Evolutionary conservation across 2,329 filamentous ascomycete genomes (phyloP), one percentile per base, ranked within the genome.

Genomic region (Verticillium albo-atrum): DNA sequence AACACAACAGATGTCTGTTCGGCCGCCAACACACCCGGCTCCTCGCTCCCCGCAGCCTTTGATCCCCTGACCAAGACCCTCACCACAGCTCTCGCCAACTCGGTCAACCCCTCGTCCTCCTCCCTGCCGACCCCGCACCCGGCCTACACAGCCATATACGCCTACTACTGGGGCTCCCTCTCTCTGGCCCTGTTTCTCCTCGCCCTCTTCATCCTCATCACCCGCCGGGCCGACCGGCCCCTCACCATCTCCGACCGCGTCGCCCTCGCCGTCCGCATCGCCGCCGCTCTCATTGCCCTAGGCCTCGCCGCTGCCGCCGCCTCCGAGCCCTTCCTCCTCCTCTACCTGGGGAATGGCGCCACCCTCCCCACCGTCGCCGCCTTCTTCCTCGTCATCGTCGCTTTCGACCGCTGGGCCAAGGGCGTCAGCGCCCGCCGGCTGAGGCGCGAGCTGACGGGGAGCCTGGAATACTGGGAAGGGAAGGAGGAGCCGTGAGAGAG

Each of bases 81-180:
- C 3, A 56, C 60, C n/a, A 58, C 58, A 6, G 55, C 57, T 10
- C 27, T 61, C 1, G 59, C 60, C n/a, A 53, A 60, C 37, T 55
- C 58, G 27, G 59, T 57, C 26, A 61, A 61, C 58, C 57, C 57
- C 6, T 25, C 57, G n/a, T 54, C 27, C 27, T 42, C 54, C 3
- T 47, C 54, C 0, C 50, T 28, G 14, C 57, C 51, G 10, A 15
- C 32, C 20, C 58, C 55, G 4, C 35, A 60, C 15, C 60, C 60
- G 9, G 60, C 58, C 7, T 61, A 60, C 37, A 60, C 37, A 12
- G 60, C 60, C 2, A 55, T 61, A 17, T 61, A 61, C n/a, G 42
- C 57, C 6, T 61, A 61, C 58, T 61, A 61, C 37, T 61, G 60
- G 60, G 30, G 30, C n/a, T 61, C 60, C 0, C 57, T 61, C 17